Percentiles rank a stretch among this genome's conserved stretches.
These are phyloP conservation scores for Coprinopsis marcescibilis DNA, from an alignment of 768 basidiomycete genomes.

Conservation along the genomic window DNA sequence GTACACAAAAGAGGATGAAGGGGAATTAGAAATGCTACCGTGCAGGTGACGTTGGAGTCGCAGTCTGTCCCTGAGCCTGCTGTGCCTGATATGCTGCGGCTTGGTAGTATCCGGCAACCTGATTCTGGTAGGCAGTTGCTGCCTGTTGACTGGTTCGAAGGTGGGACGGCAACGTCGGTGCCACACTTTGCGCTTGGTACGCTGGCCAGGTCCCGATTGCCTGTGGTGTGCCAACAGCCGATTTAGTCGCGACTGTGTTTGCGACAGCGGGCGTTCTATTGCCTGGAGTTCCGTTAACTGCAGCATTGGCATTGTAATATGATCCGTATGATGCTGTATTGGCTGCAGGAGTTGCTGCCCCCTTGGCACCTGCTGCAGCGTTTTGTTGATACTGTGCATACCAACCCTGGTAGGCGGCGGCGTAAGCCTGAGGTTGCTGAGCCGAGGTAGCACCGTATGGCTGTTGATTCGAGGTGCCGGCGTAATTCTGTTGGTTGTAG, in stretches of 20 bases:
- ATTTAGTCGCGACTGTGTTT: conserved; percentile 40
- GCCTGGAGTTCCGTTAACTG: conserved; percentile 7
- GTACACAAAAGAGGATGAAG: conserved; percentile 6
- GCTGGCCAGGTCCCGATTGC: conserved; percentile 11
- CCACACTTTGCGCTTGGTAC: conserved; percentile 10
- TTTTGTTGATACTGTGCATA: conserved; percentile 26
- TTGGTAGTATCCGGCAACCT: conserved; percentile 21
- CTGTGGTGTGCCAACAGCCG: conserved; percentile 6
- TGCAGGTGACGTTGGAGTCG: conserved; percentile 16
- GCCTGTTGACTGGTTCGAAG: conserved; percentile 20
- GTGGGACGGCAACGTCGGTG: conserved; percentile 28
- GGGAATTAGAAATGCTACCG: conserved; percentile 13
- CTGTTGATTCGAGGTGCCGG: conserved; percentile 27
- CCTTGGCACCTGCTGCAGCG: conserved; percentile 15
- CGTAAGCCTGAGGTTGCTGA: conserved; percentile 32
- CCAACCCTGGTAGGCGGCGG: conserved; percentile 28
- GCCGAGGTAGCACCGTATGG: conserved; percentile 25
- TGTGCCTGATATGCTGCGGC: no score
- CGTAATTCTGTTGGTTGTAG: conserved; percentile 31
- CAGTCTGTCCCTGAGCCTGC: conserved; percentile 21
- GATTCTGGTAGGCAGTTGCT: conserved; percentile 18
- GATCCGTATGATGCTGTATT: conserved; percentile 24
- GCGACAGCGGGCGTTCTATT: conserved; percentile 47
- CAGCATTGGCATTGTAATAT: conserved; percentile 20
- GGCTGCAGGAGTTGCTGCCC: conserved; percentile 22